These are phyloP conservation scores for Sclerotinia spermophila DNA, from an alignment of 2,329 filamentous ascomycete genomes.

Conservation along the genomic window DNA sequence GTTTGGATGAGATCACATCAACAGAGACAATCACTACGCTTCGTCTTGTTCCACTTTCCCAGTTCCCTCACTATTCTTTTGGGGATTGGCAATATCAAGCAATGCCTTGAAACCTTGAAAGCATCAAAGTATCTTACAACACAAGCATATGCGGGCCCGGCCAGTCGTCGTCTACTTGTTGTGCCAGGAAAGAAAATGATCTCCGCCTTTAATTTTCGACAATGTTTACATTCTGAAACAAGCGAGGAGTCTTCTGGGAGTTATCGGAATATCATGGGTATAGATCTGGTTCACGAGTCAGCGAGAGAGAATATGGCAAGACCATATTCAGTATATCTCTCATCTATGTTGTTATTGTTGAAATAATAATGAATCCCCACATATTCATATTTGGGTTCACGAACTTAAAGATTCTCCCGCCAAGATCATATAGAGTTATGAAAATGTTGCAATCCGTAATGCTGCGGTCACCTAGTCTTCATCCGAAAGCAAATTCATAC, in stretches of 20 bases:
- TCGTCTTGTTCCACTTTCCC: not conserved
- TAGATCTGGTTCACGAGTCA: conserved; percentile 15
- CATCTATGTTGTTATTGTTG: not conserved
- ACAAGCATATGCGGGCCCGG: not conserved
- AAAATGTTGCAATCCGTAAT: not conserved
- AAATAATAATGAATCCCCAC: not conserved
- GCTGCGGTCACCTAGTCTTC: not conserved
- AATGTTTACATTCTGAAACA: conserved; percentile 15
- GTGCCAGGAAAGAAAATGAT: not conserved
- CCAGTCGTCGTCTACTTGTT: not conserved
- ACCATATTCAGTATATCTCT: not conserved
- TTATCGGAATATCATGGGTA: not conserved
- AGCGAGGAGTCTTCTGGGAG: not conserved
- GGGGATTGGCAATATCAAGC: not conserved
- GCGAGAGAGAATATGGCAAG: not conserved
- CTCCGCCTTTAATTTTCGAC: not conserved
- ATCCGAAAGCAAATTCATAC: not conserved
- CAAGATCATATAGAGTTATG: not conserved
- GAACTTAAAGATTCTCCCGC: not conserved
- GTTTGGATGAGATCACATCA: not conserved
- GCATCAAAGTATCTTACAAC: not conserved
- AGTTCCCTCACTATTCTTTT: not conserved
- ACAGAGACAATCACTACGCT: not conserved
- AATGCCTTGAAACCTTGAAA: not conserved
- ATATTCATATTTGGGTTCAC: not conserved